Percentiles rank a stretch among this genome's conserved stretches.
Conservation (phyloP, 2,329 filamentous ascomycete genomes). For the Endoconidiophora polonica region DNA sequence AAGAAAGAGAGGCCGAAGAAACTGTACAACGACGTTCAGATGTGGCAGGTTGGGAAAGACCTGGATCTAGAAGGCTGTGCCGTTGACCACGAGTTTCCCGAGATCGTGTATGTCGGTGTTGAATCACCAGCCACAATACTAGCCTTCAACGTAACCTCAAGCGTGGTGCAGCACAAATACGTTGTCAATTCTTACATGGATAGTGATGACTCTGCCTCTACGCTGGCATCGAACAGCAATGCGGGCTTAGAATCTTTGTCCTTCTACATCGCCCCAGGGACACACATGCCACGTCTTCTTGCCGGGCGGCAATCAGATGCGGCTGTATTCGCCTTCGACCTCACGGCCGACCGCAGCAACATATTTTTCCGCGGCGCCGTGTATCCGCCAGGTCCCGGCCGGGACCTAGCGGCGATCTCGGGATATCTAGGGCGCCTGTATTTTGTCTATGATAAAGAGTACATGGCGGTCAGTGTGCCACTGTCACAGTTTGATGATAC, state of each 20-base stretch:
- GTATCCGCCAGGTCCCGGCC: constrained; percentile 1
- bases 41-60: constrained; percentile 2
- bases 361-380: background rate
- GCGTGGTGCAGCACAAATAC: background rate
- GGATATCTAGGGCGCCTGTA: constrained; percentile 4
- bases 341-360: background rate
- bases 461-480: background rate
- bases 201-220: too few relatives aligned
- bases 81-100: constrained; percentile 4
- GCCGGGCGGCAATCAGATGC: constrained; percentile 2
- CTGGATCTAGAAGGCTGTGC: constrained; percentile 6
- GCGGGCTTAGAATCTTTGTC: constrained; percentile 8
- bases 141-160: constrained; percentile 5
- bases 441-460: constrained; percentile 7
- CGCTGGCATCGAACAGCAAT: background rate
- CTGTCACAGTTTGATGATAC: constrained; percentile 1
- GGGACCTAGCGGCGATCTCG: constrained; percentile 2
- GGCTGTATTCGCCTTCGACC: background rate
- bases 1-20: background rate
- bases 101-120: constrained; percentile 6
- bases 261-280: background rate
- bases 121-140: constrained; percentile 2
- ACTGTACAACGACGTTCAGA: background rate
- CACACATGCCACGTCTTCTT: background rate
- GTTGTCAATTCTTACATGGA: background rate